phyloP scores from a whole-genome alignment of 2,329 filamentous ascomycete genomes.

The Xylaria multiplex region DNA sequence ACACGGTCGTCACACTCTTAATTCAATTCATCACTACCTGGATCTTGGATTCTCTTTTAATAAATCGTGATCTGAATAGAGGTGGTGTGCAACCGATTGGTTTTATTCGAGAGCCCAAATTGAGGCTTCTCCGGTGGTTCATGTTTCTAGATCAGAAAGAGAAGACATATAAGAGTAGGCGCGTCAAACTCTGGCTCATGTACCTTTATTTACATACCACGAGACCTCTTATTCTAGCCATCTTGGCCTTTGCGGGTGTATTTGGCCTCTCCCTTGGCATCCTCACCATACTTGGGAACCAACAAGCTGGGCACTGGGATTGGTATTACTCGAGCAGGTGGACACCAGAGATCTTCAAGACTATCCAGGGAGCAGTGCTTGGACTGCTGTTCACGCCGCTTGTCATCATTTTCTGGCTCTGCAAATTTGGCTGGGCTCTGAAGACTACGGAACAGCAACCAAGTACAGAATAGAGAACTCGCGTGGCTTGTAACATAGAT shows the following conservation, averaged over 20 bases:
- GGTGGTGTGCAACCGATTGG: constrained; percentile 60
- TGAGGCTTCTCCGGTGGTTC: constrained; percentile 54
- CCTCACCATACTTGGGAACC: constrained; percentile 53
- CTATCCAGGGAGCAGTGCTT: constrained; percentile 58
- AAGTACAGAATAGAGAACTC: not conserved
- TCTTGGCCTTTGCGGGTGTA: constrained; percentile 55
- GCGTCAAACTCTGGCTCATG: constrained; percentile 47
- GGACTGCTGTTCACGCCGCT: constrained; percentile 59
- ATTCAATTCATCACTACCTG: constrained; percentile 63
- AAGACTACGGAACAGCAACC: constrained; percentile 41
- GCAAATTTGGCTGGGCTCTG: constrained; percentile 59
- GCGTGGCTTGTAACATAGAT: constrained; percentile 3
- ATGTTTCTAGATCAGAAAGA: constrained; percentile 53
- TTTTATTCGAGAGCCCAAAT: constrained; percentile 53
- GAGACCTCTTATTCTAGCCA: constrained; percentile 51
- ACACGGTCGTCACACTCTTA: constrained; percentile 62
- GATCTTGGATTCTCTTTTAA: constrained; percentile 60
- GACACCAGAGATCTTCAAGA: constrained; percentile 62
- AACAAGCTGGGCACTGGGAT: constrained; percentile 52
- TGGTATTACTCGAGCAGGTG: constrained; percentile 56
- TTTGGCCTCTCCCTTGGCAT: constrained; percentile 58
- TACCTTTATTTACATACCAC: constrained; percentile 52
- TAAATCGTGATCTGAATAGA: constrained; percentile 58
- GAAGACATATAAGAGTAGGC: constrained; percentile 44
- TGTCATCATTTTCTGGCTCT: constrained; percentile 62